Base-by-base conservation (phyloP, 2,329 filamentous ascomycete genomes). In the Cladobotryum protrusum region DNA sequence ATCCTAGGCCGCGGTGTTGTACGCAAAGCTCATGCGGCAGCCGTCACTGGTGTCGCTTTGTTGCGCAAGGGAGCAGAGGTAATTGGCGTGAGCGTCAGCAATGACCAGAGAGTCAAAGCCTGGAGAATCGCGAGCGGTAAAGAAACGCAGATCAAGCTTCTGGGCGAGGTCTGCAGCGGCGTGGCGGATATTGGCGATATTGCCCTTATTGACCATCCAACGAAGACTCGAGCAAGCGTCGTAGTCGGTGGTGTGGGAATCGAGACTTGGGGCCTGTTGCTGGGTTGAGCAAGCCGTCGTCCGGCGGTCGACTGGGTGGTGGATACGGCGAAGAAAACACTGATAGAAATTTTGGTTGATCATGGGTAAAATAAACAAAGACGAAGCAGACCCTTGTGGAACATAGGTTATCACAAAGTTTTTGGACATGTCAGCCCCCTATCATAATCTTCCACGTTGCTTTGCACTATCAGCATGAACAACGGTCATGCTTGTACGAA, bases 1-100 rank as follows among this genome's bases (percentile, higher is more conserved):
- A 52, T 65, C 12, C 53, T 50, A 8, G 50, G 45, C 17, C 57
- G 62, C 20, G 54, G 58, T 11, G 57, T 68, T 19, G 59, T 67
- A 15, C 59, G 61, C 18, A 73, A 74, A 2, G 85, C 86, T 0
- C 88, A 93, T 60, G 82, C 84, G 0, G 86, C 86, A 1, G 85
- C 86, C 2, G 72, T 91, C 41, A 90, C 86, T 15, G 81, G 78
- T 0, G 56, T 81, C 1, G 65, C 63, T 4, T 59, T 79, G 15
- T 47, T 73, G 12, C 56, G 56, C 8, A 56, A 4, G 50, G 48
- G 12, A 42, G 15, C 19, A 14, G 53, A 53, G 49, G 53, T 51
- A n/a, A 41, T 57, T 13, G 64, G 75, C 14, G 68, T 75, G 24
- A 78, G 69, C 8, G 69, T 72, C 32, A 78, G 81, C 60, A 85